Evolutionary conservation across 192 early-diverging fungal genomes (phyloP), one percentile per base, ranked within the genome.

Genomic region (Coemansia sp.): DNA sequence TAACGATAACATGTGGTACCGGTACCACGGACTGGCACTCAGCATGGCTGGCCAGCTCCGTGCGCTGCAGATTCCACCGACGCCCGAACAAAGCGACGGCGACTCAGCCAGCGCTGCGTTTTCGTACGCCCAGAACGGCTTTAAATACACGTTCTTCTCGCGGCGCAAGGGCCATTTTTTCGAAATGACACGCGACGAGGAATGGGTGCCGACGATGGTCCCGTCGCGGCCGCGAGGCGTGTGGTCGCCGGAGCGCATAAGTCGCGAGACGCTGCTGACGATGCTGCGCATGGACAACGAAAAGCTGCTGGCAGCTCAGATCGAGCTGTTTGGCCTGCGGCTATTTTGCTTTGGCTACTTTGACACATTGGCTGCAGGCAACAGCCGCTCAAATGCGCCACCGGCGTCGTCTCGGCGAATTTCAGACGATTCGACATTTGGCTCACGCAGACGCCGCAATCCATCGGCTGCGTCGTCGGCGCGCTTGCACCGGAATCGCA

Each of bases 261-360:
- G 60, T 6, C 51, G 59, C 53, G 60, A 65, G 14, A 11, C n/a
- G 27, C 41, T 75, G 43, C 58, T 73, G 50, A 27, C 15, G 17
- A 17, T 64, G 29, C 39, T 79, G 61, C 66, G 29, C 9, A 41
- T 43, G 2, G 76, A 79, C 48, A 22, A 11, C 9, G 67, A 69
- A 14, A 79, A 79, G 67, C 51, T 79, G 17, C 53, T 79, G 43
- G 45, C 61, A 5, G 70, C 67, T 19, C 73, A 73, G 76, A 71
- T 70, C n/a, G 76, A 79, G 67, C 67, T 79, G 45, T 79, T 64
- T 51, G 76, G 76, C 1, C 61, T 79, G 67, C 70, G 76, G 5
- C 45, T 59, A 15, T 79, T 73, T 57, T 72, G 70, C 53, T 60
- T 59, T 35, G 76, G 76, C 2, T 79, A 70, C 27, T 79, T 79